Evolutionary conservation across 1,284 basidiomycete species (phyloP), one percentile per base, ranked within the genome.

Genomic region (Leccinum ponderosum): DNA sequence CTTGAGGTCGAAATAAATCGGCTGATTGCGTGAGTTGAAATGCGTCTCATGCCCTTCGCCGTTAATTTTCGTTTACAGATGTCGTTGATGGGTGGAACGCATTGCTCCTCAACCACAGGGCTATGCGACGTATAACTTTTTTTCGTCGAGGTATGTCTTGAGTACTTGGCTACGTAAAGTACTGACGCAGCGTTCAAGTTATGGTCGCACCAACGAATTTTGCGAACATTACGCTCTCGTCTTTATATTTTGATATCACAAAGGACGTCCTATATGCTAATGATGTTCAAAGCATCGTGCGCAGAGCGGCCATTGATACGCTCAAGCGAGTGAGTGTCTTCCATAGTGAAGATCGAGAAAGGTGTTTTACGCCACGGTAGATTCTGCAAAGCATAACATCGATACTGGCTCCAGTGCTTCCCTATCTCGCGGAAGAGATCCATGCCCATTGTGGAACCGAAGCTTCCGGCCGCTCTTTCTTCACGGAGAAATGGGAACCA

Each of bases 221-320:
- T 59, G 81, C 85, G 42, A 91, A 91, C 70, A 80, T 85, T 63
- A 88, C 85, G 0, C 77, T 90, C 33, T 93, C 89, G n/a, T 86
- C 86, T 2, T 78, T 98, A 22, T 99, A 98, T 77, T 93, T 98
- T 65, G 95, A 97, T 70, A 87, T 94, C 53, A 91, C 87, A 57
- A 98, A 98, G 75, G 97, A 98, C 75, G 84, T 85, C 42, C 79
- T 99, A 4, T 99, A 99, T 73, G 91, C 93, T 33, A 84, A 94
- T 68, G 73, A 78, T 3, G 62, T 76, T 1, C 69, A 80, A 11
- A 84, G 84, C 62, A 65, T 75, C 1, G 80, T 87, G 53, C 85
- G 97, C 11, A 78, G 83, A 58, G 83, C 84, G 1, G 81, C 91
- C 17, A 74, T 31, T 3, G 86, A 88, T 2, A 90, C 94, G 0